Base-by-base conservation (phyloP, 768 basidiomycete species). In the Termitomyces sp. region DNA sequence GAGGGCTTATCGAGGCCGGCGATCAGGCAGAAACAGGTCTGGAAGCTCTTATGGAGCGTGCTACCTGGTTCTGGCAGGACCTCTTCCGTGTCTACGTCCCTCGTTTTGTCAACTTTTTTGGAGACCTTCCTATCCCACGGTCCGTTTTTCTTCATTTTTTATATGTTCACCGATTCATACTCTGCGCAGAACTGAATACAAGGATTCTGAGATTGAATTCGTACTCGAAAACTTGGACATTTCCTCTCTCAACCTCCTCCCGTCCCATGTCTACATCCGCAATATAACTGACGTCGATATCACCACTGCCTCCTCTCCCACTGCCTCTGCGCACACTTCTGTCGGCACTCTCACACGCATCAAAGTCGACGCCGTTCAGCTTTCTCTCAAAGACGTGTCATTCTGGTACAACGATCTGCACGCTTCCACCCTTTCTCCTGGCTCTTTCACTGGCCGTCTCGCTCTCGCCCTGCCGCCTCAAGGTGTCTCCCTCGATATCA, bases 1-100 rank as follows among this genome's bases (percentile, higher is more conserved):
- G 69, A 21, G 78, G 74, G 0, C 60, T 72, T 47, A 73, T 63
- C 21, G 69, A 69, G 26, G 71, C 67, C 7, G 62, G 76, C 5
- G 64, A 70, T 37, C 65, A 75, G 58, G 69, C 76, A 8, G 60
- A 72, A 61, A 71, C 73, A 0, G 76, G 78, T 6, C 44, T 84
- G 44, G 77, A 84, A 64, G 77, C 76, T 10, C 77, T 79, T 4
- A 64, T 85, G 59, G 84, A 87, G 53, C 79, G 84, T 46, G 78
- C 80, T 5, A 78, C 84, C 1, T 90, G 88, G 88, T 81, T 89
- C 71, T 89, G 85, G 86, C 80, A 86, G 66, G 92, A 94, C 58
- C 58, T 92, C 7, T 85, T 90, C 74, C 88, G 86, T 62, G 86
- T 91, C 15, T 92, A 91, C 64, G 67, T 88, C 0, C 91, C 90